phyloP scores from a whole-genome alignment of 73 alveolate genomes.

The Paramecium biaurelia region DNA sequence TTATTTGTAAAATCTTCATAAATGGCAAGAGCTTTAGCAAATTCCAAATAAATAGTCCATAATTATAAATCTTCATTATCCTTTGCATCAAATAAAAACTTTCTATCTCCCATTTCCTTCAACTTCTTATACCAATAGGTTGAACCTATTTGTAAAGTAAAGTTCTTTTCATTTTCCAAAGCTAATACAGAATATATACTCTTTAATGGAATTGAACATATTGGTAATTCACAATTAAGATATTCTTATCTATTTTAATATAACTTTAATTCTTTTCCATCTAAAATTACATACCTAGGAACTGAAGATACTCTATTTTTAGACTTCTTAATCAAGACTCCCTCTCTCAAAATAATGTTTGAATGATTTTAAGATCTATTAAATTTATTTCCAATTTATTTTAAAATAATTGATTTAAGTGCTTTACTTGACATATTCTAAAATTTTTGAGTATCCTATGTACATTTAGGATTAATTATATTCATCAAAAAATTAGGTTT shows the following conservation, averaged over 20 bases:
- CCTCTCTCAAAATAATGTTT: slow-evolving; percentile 50
- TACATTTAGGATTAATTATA: background rate
- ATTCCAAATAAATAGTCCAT: slow-evolving; percentile 59
- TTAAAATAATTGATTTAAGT: slow-evolving; percentile 47
- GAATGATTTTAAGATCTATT: background rate
- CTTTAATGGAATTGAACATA: slow-evolving; percentile 27
- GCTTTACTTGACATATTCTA: slow-evolving; percentile 59
- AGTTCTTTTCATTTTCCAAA: slow-evolving; percentile 13
- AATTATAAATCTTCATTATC: slow-evolving; percentile 43
- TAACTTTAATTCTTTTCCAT: slow-evolving; percentile 37
- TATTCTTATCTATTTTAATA: background rate
- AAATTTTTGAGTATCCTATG: background rate
- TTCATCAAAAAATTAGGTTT: background rate
- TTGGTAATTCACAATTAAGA: background rate
- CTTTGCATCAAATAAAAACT: slow-evolving; percentile 10
- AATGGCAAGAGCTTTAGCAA: slow-evolving; percentile 57
- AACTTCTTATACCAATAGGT: slow-evolving; percentile 54
- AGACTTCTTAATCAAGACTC: slow-evolving; percentile 42
- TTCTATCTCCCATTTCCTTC: slow-evolving; percentile 43
- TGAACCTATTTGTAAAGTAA: slow-evolving; percentile 17
- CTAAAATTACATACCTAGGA: background rate
- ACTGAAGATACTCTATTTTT: background rate
- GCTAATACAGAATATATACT: background rate
- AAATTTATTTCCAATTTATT: slow-evolving; percentile 34
- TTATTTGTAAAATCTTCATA: slow-evolving; percentile 59